Evolutionary conservation across 2,329 filamentous ascomycete genomes (phyloP).

Genomic region (Penicillium hordei): DNA sequence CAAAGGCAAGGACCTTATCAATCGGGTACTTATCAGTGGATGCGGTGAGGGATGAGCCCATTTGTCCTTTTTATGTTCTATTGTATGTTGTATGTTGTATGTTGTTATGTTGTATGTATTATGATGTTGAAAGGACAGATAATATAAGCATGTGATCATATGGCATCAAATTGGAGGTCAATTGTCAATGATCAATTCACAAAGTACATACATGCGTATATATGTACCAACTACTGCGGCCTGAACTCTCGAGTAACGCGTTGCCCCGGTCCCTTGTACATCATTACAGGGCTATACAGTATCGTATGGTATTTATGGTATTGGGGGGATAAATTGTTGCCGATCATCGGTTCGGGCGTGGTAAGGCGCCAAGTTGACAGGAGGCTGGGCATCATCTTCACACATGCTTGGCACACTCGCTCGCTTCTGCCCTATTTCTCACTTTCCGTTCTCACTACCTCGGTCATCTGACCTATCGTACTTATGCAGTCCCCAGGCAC

Average conservation of each 20-base stretch:
- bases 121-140: neutral
- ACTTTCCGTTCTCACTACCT: neutral
- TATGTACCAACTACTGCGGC: neutral
- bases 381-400: slow-evolving; percentile 16
- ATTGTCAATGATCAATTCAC: neutral
- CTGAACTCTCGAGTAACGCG: neutral
- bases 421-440: slow-evolving; percentile 3
- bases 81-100: neutral
- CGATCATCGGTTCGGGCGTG: slow-evolving; percentile 5
- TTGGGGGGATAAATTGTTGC: neutral
- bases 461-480: neutral
- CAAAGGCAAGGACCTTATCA: neutral
- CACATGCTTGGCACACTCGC: slow-evolving; percentile 10
- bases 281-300: slow-evolving; percentile 5
- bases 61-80: neutral
- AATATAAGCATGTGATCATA: neutral
- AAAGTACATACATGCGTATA: neutral
- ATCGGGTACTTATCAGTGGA: slow-evolving; percentile 9
- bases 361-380: slow-evolving; percentile 10
- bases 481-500: slow-evolving; percentile 3
- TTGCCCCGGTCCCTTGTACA: neutral
- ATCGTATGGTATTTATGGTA: slow-evolving; percentile 4
- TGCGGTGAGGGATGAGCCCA: neutral
- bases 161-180: neutral
- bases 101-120: neutral